Percentiles rank a stretch among this genome's conserved stretches.
Conservation (phyloP, 306 rosid genomes). For the Oxytropis ochrocephala region DNA sequence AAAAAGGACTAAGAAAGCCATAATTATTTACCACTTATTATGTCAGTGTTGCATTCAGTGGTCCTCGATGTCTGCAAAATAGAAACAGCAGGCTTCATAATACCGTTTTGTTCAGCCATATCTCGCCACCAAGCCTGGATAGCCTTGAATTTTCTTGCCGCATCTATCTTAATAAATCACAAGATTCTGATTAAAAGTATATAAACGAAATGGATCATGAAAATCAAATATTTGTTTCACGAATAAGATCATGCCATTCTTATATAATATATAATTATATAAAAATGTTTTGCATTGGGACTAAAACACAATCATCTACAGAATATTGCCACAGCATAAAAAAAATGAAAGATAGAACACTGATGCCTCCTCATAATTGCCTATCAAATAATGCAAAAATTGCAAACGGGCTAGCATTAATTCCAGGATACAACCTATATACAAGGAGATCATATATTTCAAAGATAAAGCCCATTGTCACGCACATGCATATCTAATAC, state of each 20-base stretch:
- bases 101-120: conserved; percentile 63
- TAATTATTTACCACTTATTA: conserved; percentile 41
- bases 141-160: conserved; percentile 64
- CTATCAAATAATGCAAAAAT: conserved; percentile 9
- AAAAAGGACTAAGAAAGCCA: conserved; percentile 2
- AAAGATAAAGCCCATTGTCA: neutral
- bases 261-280: neutral
- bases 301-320: neutral
- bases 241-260: neutral
- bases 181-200: conserved; percentile 11
- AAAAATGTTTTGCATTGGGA: neutral
- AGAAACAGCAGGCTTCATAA: conserved; percentile 32
- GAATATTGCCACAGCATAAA: neutral
- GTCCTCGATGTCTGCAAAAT: conserved; percentile 20
- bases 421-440: neutral
- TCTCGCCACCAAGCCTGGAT: conserved; percentile 92
- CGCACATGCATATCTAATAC: neutral
- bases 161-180: conserved; percentile 45
- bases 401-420: neutral
- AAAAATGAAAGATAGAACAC: neutral
- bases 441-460: neutral
- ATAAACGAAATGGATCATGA: neutral
- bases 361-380: neutral
- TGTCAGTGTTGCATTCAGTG: conserved; percentile 10
- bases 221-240: neutral